Evolutionary conservation across 805 yeast genomes (phyloP), one percentile per base, ranked within the genome.

Genomic region (Nakazawaea ambrosiae): DNA sequence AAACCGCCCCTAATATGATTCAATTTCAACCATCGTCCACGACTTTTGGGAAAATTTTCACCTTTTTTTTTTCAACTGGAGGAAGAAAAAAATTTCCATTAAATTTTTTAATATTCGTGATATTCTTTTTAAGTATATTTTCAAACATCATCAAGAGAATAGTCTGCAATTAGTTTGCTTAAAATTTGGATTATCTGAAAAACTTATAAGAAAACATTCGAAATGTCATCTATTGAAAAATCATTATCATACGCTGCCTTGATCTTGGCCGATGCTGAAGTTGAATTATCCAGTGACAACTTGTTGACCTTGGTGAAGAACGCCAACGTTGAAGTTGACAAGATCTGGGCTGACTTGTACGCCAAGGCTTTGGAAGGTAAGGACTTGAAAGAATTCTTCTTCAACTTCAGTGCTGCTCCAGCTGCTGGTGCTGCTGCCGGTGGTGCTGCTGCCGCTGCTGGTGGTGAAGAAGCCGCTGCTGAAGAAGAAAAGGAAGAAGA

Each of bases 181-280:
- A 62, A 63, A 60, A 50, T 60, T n/a, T 55, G 11, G 67, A 61
- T 63, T 61, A 61, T 61, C 59, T 65, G 66, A 58, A 43, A 45
- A 40, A 42, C 20, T n/a, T n/a, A 33, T 27, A 34, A 37, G 20
- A 27, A 19, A 22, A 8, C 32, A 5, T 36, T 15, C 31, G 19
- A 26, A 43, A 64, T 57, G 63, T 84, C 85, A 92, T 82, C 95
- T 65, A 61, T 75, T 59, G 95, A 87, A 81, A 75, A 94, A 63
- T 84, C 95, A 63, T 82, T 87, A 63, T 83, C 96, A 53, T 88
- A 87, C 84, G 97, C 98, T 67, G 95, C 97, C 63, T 77, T 90
- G 68, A 89, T 90, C 75, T 80, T 90, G 70, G 95, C 97, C 54
- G 98, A 90, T 63, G 84, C 97, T 60, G 96, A 88, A 55, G 73